Evolutionary conservation across 768 basidiomycete genomes (phyloP), one percentile per base, ranked within the genome.

Genomic region (Dacryopinax spathularia): DNA sequence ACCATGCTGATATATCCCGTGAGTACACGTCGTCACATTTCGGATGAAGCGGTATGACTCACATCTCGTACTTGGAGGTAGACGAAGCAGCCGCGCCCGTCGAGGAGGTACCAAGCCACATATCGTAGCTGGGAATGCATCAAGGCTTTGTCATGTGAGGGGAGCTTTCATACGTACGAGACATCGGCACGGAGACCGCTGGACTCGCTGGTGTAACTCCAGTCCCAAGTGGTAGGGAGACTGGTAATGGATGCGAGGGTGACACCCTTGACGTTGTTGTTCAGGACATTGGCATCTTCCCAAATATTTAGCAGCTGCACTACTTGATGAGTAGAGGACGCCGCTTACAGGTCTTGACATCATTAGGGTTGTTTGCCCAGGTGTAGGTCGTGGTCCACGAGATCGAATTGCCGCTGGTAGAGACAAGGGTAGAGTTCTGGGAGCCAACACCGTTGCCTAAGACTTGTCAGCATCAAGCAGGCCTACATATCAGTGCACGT

Each of bases 61-160:
- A 81, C 81, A 83, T 81, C 69, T 83, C 82, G 67, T 75, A 83
- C 1, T 78, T 77, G 4, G 80, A 82, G 5, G 77, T 75, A 6
- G 72, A 65, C 1, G 79, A 73, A 0, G 82, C 81, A n/a, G 82
- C 77, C 0, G 67, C 66, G 43, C 81, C 82, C 4, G 76, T 69
- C 1, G 74, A 68, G 9, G 79, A 70, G 15, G 66, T 70, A 33
- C 82, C 82, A 33, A 76, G 68, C 82, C 82, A 84, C 44, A 83
- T 80, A 64, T 82, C 81, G 64, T 82, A 83, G 25, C 79, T 79
- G 34, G 2, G 2, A 22, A 22, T 33, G 35, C 22, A 61, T 35
- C 61, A n/a, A 22, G 34, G 18, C 10, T 13, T 12, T 29, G 29
- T 18, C 37, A 22, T 16, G 29, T 27, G 43, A 10, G 16, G 1